Percentiles rank a stretch among this genome's conserved stretches.
These are phyloP conservation scores for Henckelia pumila DNA, from an alignment of 257 asterid species.

Conservation along the genomic window DNA sequence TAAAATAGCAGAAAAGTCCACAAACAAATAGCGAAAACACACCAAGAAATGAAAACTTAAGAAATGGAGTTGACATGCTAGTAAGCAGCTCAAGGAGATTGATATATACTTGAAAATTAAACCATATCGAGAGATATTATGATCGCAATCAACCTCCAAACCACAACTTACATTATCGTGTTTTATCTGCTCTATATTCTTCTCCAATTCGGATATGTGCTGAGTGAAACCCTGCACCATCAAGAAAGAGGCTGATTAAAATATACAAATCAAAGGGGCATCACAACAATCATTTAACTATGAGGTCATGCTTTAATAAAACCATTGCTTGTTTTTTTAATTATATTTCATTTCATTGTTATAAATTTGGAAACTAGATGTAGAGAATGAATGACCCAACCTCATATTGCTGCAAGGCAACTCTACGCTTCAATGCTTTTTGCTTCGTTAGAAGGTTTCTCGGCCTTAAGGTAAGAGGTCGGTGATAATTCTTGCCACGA, in stretches of 20 bases:
- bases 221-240: conserved; percentile 82
- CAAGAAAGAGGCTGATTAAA: conserved; percentile 23
- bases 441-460: conserved; percentile 97
- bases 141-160: conserved; percentile 12
- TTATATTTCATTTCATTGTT: conserved; percentile 1
- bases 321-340: too few species aligned
- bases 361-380: conserved; percentile 20
- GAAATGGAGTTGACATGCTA: too few species aligned
- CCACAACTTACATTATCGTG: conserved; percentile 63
- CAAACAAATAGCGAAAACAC: background rate
- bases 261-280: background rate
- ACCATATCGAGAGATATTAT: too few species aligned
- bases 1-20: background rate
- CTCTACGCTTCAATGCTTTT: conserved; percentile 92
- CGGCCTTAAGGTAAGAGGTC: conserved; percentile 81
- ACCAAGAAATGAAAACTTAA: background rate
- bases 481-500: conserved; percentile 91
- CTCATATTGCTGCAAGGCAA: conserved; percentile 96
- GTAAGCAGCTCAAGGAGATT: too few species aligned
- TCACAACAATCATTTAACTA: conserved; percentile 3
- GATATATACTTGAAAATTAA: too few species aligned
- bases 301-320: background rate
- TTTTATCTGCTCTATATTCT: conserved; percentile 63
- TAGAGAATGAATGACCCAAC: conserved; percentile 38
- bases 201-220: conserved; percentile 89